phyloP scores from a whole-genome alignment of 1,139 yeast genomes.

The Pneumocystis carinii region DNA sequence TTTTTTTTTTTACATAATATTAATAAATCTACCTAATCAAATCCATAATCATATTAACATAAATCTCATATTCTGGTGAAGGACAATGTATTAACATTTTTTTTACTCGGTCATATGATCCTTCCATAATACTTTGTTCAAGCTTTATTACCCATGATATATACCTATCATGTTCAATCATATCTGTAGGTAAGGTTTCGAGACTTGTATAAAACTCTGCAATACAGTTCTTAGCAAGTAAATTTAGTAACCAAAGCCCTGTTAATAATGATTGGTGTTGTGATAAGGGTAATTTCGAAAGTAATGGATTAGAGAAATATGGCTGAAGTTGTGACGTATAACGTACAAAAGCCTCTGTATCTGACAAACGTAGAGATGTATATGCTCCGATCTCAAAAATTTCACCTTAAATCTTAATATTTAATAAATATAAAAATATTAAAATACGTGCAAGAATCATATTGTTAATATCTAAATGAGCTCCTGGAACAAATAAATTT shows the following conservation, averaged over 20 bases:
- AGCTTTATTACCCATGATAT: slow-evolving; percentile 73
- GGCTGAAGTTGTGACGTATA: neutral
- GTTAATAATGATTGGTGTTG: slow-evolving; percentile 26
- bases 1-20: slow-evolving; percentile 3
- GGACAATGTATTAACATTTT: slow-evolving; percentile 28
- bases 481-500: neutral
- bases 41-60: slow-evolving; percentile 15
- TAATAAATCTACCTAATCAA: slow-evolving; percentile 17
- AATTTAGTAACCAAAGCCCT: slow-evolving; percentile 58
- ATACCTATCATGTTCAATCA: slow-evolving; percentile 43
- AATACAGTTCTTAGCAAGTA: slow-evolving; percentile 69
- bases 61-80: slow-evolving; percentile 7
- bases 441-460: neutral
- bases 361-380: neutral
- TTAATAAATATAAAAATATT: neutral
- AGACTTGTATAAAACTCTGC: slow-evolving; percentile 82
- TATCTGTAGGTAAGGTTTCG: slow-evolving; percentile 48
- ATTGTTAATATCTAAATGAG: neutral
- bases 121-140: slow-evolving; percentile 92
- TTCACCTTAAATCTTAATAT: neutral
- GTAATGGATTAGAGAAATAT: slow-evolving; percentile 4
- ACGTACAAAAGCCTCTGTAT: neutral
- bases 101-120: slow-evolving; percentile 88
- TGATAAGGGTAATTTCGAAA: neutral
- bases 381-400: neutral